Evolutionary conservation across 345 rosid genomes (phyloP).

Genomic region (Lumnitzera littorea): DNA sequence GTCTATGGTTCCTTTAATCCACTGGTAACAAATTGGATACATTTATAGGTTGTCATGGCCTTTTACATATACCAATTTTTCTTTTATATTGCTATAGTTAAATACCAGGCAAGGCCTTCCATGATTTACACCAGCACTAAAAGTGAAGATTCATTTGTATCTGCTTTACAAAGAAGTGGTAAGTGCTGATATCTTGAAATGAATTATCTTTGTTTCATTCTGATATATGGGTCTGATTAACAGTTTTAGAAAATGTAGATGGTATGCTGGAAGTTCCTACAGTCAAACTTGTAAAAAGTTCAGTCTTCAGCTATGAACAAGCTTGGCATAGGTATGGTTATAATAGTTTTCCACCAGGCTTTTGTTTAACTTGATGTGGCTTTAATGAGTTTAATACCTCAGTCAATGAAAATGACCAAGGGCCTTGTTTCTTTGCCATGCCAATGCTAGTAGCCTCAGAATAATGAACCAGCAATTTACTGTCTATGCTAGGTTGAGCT

Average conservation of each 20-base stretch:
- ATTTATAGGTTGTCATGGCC: not conserved
- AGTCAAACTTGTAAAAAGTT: conserved; percentile 79
- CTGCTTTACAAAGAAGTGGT: conserved; percentile 84
- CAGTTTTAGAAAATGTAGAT: conserved; percentile 40
- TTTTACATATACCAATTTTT: not conserved
- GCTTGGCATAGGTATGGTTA: conserved; percentile 89
- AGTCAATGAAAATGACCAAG: too few species aligned
- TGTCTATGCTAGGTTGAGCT: too few species aligned
- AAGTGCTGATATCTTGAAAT: conserved; percentile 15
- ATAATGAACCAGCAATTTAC: not conserved
- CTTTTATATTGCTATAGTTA: conserved; percentile 36
- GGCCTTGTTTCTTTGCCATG: too few species aligned
- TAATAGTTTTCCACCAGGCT: conserved; percentile 2
- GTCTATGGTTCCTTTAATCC: not conserved
- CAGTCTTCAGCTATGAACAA: conserved; percentile 95
- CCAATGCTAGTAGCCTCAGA: not conserved
- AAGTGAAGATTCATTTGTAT: conserved; percentile 76
- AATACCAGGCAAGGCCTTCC: conserved; percentile 79
- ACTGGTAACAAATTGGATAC: not conserved
- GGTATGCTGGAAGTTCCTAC: conserved; percentile 46
- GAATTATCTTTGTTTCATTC: conserved; percentile 12
- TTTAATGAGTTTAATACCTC: not conserved
- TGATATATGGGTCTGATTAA: conserved; percentile 8
- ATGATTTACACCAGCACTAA: conserved; percentile 83
- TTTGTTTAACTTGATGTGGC: conserved; percentile 3